phyloP scores from a whole-genome alignment of 1,139 yeast species.

The Saccharomyces hybrid region DNA sequence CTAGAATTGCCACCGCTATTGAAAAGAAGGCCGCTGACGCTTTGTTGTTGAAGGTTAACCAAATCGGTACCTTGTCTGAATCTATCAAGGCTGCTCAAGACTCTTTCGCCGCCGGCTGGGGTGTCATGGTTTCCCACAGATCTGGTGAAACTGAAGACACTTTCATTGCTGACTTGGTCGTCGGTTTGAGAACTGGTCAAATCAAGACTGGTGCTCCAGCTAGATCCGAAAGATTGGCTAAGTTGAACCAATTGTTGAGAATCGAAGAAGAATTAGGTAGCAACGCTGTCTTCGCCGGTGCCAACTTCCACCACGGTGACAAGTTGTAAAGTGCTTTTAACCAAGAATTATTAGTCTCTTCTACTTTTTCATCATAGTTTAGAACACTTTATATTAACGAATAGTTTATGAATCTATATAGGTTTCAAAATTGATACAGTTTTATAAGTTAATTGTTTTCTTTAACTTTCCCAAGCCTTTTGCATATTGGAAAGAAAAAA shows the following conservation, averaged over 20 bases:
- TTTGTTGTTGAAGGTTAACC: constrained; percentile 91
- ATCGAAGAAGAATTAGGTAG: constrained; percentile 95
- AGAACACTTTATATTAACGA: constrained; percentile 13
- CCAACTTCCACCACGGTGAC: constrained; percentile 57
- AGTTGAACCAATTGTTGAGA: constrained; percentile 92
- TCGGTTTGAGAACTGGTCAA: constrained; percentile 96
- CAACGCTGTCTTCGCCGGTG: constrained; percentile 92
- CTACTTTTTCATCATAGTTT: constrained; percentile 7
- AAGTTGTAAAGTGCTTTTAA: constrained; percentile 24
- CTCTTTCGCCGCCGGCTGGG: constrained; percentile 90
- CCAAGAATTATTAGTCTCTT: constrained; percentile 1
- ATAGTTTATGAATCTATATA: constrained; percentile 22
- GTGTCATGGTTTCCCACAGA: constrained; percentile 97
- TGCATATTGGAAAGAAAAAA: background rate
- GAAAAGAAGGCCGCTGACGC: constrained; percentile 91
- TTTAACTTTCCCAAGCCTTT: background rate
- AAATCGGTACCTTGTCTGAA: constrained; percentile 86
- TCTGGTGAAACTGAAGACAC: constrained; percentile 99
- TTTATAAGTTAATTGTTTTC: constrained; percentile 3
- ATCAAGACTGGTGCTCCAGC: constrained; percentile 99
- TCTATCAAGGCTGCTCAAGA: constrained; percentile 88
- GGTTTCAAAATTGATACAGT: constrained; percentile 20
- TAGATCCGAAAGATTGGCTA: constrained; percentile 97
- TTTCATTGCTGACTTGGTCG: constrained; percentile 91
- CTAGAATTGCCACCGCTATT: constrained; percentile 86